Base-by-base conservation (phyloP, 768 basidiomycete species). In the Pleurotus giganteus region DNA sequence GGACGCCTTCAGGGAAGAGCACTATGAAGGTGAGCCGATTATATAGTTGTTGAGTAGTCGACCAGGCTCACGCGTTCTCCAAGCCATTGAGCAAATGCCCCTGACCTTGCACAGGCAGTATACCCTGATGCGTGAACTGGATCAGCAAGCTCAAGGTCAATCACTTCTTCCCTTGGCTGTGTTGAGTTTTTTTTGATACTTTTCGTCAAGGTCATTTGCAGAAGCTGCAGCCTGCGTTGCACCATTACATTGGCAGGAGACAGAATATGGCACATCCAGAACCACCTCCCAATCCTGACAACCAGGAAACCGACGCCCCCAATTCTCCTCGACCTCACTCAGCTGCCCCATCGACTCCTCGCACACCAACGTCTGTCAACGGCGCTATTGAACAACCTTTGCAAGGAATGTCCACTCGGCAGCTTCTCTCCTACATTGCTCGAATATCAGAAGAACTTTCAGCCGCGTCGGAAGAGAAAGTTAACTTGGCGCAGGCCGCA, bases 61-160 rank as follows among this genome's bases (percentile, higher is more conserved):
- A 51, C 41, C 15, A 15, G 46, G 47, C 29, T 29, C 39, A 47
- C 27, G 49, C 12, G 4, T n/a, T 39, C 42, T 55, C 47, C 28
- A 55, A 94, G 91, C 85, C 45, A 76, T 92, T 49, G 88, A 91
- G 56, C 88, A 91, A 65, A 69, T 94, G 6, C 91, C 91, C 0
- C 70, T 91, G 52, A 84, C 86, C 24, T 66, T 93, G 19, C 84
- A 87, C 56, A 76, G 91, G 41, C 85, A 86, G 50, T 85, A 84
- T 62, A 76, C 79, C 27, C 72, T 94, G 27, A 78, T 91, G 68
- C 74, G 76, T 5, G 90, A 94, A 65, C 71, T 91, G 31, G 91
- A 93, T 60, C 74, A 83, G 53, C 84, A 89, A 65, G 74, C 78
- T 31, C 69, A 77, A 37, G 71, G 89, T 88, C 47, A 41, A 75